phyloP scores from a whole-genome alignment of 73 alveolate species.

The Durusdinium trenchii region DNA sequence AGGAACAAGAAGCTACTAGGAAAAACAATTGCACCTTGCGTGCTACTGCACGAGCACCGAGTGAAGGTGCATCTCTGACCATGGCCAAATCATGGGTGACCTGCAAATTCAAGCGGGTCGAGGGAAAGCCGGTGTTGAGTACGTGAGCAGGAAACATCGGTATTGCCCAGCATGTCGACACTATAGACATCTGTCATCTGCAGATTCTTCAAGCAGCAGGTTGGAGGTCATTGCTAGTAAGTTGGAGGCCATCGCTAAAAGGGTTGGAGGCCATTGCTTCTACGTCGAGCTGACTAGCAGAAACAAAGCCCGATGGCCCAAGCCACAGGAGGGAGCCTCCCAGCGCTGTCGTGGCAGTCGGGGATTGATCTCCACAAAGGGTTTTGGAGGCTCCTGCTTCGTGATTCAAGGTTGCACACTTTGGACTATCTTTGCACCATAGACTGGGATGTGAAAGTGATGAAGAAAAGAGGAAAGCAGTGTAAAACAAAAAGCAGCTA shows the following conservation, averaged over 20 bases:
- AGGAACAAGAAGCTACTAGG: neutral
- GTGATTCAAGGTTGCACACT: neutral
- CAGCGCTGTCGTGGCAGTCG: constrained; percentile 66
- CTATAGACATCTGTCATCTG: too few relatives aligned
- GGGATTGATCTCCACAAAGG: constrained; percentile 58
- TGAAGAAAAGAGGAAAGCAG: neutral
- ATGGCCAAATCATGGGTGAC: neutral
- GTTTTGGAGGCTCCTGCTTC: constrained; percentile 80
- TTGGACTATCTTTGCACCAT: neutral
- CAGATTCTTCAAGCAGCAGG: too few relatives aligned
- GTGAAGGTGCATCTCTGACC: constrained; percentile 47
- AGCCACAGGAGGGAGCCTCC: too few relatives aligned
- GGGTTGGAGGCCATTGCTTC: too few relatives aligned
- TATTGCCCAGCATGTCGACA: too few relatives aligned
- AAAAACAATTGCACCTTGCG: neutral
- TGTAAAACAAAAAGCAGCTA: neutral
- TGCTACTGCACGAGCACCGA: constrained; percentile 36
- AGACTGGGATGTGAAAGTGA: neutral
- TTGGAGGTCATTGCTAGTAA: too few relatives aligned
- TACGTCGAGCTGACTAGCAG: too few relatives aligned
- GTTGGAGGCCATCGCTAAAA: too few relatives aligned
- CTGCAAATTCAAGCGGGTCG: too few relatives aligned
- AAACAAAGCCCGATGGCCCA: too few relatives aligned
- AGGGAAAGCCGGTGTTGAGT: too few relatives aligned
- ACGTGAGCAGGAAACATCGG: too few relatives aligned